Base-by-base conservation (phyloP, 441 rosid species). In the Arabidopsis hybrid region DNA sequence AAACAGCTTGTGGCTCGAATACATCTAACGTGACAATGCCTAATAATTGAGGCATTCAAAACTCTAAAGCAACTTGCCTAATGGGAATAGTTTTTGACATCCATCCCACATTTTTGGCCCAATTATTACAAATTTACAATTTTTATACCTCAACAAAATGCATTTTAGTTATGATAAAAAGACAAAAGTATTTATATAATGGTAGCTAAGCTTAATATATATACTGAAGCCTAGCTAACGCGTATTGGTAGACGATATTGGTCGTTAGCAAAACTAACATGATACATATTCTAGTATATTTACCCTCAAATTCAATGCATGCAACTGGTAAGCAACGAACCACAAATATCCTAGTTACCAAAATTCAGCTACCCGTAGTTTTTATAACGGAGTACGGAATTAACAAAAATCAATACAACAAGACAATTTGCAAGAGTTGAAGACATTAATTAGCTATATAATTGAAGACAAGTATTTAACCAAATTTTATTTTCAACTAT, bases 71-170 rank as follows among this genome's bases (percentile, higher is more conserved):
- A 76, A 76, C 72, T 71, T 76, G 80, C 13, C 67, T 64, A 18
- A 64, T 64, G 53, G 67, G 75, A 64, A 58, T 70, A 63, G 66
- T 76, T 76, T 68, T 75, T 76, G 34, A 40, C 62, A 70, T 49
- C 34, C 46, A 55, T 68, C 49, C 16, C 68, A 53, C 42, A 45
- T 21, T 14, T 52, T 70, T 40, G 6, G 67, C 57, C 50, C 72
- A 70, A 56, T 57, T 40, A 29, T 63, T 38, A 1, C 8, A 6
- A 2, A 29, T 39, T 45, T 62, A 47, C 11, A 36, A 47, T 62
- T 55, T 60, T 13, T 60, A 55, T 40, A 60, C 17, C 21, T 36
- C 45, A 36, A 58, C 31, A 21, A 31, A 29, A 29, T 29, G 31
- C 31, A 21, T 21, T 21, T 13, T 61, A 39, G 35, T 12, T 60